Evolutionary conservation across 2,329 filamentous ascomycete species (phyloP).

Genomic region (Blumeria graminis): DNA sequence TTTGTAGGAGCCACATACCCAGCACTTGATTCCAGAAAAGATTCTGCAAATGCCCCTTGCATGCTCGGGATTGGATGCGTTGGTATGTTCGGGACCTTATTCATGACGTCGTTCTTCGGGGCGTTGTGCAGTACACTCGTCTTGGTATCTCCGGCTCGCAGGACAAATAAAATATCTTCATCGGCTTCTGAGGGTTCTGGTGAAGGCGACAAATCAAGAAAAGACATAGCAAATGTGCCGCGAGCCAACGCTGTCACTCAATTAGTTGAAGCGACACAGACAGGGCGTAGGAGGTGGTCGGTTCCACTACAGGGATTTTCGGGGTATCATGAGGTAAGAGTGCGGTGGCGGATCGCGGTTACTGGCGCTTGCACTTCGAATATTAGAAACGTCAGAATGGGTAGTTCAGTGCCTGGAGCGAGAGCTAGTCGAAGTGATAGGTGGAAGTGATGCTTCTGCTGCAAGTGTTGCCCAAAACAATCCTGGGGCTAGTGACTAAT

Average conservation of each 20-base stretch:
- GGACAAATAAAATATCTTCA: no score
- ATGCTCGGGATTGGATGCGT: slow-evolving; percentile 51
- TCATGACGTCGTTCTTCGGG: no score
- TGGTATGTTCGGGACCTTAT: not conserved
- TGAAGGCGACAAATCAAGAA: not conserved
- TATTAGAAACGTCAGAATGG: not conserved
- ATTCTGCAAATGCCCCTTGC: slow-evolving; percentile 66
- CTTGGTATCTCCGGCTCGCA: no score
- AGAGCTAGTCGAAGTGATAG: not conserved
- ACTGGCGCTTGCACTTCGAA: not conserved
- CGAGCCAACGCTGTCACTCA: not conserved
- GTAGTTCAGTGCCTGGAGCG: not conserved
- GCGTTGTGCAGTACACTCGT: no score
- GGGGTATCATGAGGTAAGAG: not conserved
- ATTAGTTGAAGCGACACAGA: not conserved
- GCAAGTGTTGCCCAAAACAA: not conserved
- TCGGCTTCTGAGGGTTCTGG: not conserved
- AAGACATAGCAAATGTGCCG: not conserved
- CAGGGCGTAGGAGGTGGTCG: not conserved
- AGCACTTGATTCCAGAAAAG: slow-evolving; percentile 42
- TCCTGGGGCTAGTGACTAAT: not conserved
- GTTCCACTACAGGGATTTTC: not conserved
- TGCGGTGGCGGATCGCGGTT: not conserved
- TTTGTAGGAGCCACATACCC: slow-evolving; percentile 24
- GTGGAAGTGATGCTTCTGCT: not conserved